phyloP scores from a whole-genome alignment of 2,329 filamentous ascomycete genomes.

The Epichloe bromicola region DNA sequence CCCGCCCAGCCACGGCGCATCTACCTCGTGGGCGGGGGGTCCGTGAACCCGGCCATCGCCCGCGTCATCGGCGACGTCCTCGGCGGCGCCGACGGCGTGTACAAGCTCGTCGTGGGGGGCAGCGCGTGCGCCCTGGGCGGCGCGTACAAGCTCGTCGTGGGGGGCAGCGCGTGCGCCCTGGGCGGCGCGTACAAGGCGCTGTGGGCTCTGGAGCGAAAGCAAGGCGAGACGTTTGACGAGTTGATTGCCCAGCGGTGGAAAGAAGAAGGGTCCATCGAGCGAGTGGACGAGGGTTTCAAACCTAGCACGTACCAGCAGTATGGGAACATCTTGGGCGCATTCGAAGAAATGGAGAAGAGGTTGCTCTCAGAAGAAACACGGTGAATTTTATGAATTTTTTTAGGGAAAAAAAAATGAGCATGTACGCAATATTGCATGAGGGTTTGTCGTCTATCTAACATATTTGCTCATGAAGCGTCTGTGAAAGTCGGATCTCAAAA shows the following conservation, averaged over 20 bases:
- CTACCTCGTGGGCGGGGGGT: constrained; percentile 84
- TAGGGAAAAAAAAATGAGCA: neutral
- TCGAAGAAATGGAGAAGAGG: constrained; percentile 59
- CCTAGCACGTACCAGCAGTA: constrained; percentile 65
- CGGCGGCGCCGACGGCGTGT: constrained; percentile 80
- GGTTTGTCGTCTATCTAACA: constrained; percentile 34
- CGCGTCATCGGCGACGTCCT: constrained; percentile 76
- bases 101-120: constrained; percentile 76
- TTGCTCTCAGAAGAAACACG: constrained; percentile 34
- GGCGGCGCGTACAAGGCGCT: constrained; percentile 93
- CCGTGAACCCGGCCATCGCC: constrained; percentile 79
- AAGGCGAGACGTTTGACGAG: constrained; percentile 72
- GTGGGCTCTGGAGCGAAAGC: constrained; percentile 66
- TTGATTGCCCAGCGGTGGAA: constrained; percentile 75
- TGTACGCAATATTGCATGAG: neutral
- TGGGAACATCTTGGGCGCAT: constrained; percentile 61
- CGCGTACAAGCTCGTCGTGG: constrained; percentile 94
- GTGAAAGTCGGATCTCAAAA: constrained; percentile 92
- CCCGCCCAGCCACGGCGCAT: constrained; percentile 79
- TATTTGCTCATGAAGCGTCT: constrained; percentile 84
- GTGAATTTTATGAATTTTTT: constrained; percentile 4
- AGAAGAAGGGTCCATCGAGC: constrained; percentile 71
- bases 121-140: constrained; percentile 91
- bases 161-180: constrained; percentile 81
- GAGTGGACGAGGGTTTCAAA: constrained; percentile 70